Percentiles rank a stretch among this genome's conserved stretches.
Evolutionary conservation across 2,329 filamentous ascomycete species (phyloP).

Genomic region (Fusarium neocosmosporiellum): DNA sequence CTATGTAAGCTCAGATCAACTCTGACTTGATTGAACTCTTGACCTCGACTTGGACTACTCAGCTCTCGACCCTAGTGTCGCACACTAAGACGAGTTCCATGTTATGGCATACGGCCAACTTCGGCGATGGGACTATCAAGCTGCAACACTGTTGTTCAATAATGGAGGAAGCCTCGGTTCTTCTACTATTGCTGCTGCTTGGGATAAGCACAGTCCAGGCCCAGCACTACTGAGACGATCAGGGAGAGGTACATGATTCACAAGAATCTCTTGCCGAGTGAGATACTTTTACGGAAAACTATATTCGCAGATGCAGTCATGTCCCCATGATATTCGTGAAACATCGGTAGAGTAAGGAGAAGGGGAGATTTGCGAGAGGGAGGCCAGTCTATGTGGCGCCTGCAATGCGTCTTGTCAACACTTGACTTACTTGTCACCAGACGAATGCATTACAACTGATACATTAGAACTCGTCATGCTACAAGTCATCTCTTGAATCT

Average conservation of each 20-base stretch:
- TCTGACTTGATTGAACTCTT: not conserved
- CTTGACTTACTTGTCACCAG: not conserved
- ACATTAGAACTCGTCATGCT: fast-evolving
- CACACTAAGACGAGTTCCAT: not conserved
- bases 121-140: not conserved
- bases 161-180: no score
- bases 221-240: not conserved
- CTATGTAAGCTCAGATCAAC: not conserved
- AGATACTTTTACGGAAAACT: not conserved
- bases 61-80: not conserved
- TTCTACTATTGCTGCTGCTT: no score
- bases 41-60: not conserved
- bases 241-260: not conserved
- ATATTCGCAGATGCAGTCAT: not conserved
- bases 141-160: no score
- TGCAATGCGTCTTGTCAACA: not conserved
- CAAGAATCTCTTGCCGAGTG: not conserved
- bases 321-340: not conserved
- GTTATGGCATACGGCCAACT: not conserved
- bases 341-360: not conserved
- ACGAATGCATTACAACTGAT: not conserved
- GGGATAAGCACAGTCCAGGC: no score
- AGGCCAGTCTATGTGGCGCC: not conserved
- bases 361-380: not conserved
- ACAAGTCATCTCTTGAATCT: not conserved